These are phyloP conservation scores for Cladosporium sp. DNA, from an alignment of 2,329 filamentous ascomycete species.

Conservation along the genomic window DNA sequence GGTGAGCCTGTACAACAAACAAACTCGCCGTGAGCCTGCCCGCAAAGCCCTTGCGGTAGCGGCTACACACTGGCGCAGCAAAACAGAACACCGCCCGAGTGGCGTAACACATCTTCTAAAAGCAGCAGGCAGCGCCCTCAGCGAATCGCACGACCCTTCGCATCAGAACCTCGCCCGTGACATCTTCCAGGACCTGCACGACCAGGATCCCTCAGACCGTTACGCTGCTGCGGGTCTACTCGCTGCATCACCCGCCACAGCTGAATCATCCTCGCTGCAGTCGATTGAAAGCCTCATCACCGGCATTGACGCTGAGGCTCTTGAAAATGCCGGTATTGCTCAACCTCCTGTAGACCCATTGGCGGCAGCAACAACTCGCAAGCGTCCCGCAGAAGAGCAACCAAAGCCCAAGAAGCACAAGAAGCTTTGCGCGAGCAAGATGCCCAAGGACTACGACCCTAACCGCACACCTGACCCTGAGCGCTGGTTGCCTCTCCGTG, in stretches of 20 bases:
- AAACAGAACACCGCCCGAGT: slow-evolving; percentile 48
- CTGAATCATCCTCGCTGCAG: slow-evolving; percentile 58
- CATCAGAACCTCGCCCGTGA: slow-evolving; percentile 71
- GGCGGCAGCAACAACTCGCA: slow-evolving; percentile 41
- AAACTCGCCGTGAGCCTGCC: slow-evolving; percentile 71
- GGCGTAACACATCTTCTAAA: slow-evolving; percentile 66
- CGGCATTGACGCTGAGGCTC: slow-evolving; percentile 60
- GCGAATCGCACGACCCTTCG: slow-evolving; percentile 69
- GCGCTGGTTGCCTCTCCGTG: slow-evolving; percentile 86
- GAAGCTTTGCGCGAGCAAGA: slow-evolving; percentile 58
- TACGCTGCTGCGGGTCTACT: slow-evolving; percentile 80
- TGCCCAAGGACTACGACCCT: slow-evolving; percentile 74
- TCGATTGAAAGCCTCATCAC: slow-evolving; percentile 62
- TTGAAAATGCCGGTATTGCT: slow-evolving; percentile 67
- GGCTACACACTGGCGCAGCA: slow-evolving; percentile 75
- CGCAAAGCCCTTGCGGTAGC: slow-evolving; percentile 75
- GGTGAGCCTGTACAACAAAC: slow-evolving; percentile 74
- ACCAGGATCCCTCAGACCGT: slow-evolving; percentile 65
- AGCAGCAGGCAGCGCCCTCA: slow-evolving; percentile 78
- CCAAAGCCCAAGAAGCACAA: slow-evolving; percentile 54
- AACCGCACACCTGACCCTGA: slow-evolving; percentile 83
- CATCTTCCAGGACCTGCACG: slow-evolving; percentile 74
- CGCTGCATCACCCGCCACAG: slow-evolving; percentile 65
- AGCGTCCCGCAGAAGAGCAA: slow-evolving; percentile 50
- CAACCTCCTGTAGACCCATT: slow-evolving; percentile 35